These are phyloP conservation scores for Schizochytrium sp. DNA, from an alignment of 108 stramenopile species.

Conservation along the genomic window DNA sequence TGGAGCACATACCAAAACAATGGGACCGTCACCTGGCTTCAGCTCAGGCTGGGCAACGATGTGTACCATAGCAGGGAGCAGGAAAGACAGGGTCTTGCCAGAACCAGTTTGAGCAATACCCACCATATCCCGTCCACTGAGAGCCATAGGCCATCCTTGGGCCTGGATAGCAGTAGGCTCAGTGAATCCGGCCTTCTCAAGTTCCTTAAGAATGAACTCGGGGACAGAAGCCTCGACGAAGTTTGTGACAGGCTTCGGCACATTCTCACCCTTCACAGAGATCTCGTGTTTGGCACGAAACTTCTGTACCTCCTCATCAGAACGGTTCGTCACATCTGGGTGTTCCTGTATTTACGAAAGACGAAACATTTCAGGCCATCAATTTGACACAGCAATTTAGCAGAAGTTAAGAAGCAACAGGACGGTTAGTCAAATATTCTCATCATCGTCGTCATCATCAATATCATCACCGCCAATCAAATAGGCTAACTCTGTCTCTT, in stretches of 20 bases:
- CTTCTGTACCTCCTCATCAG: slow-evolving; percentile 82
- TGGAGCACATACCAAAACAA: slow-evolving; percentile 95
- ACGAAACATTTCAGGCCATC: neutral
- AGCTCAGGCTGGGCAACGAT: slow-evolving; percentile 98
- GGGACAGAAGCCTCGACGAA: slow-evolving; percentile 97
- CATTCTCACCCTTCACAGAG: slow-evolving; percentile 83
- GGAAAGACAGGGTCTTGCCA: slow-evolving; percentile 96
- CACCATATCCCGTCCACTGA: slow-evolving; percentile 96
- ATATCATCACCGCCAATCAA: too few species aligned
- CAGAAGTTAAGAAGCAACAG: too few species aligned
- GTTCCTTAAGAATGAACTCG: slow-evolving; percentile 92
- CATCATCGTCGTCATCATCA: too few species aligned
- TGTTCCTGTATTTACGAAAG: slow-evolving; percentile 79
- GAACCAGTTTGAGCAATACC: slow-evolving; percentile 93
- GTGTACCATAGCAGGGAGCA: slow-evolving; percentile 98
- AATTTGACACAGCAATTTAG: neutral
- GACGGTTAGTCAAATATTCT: too few species aligned
- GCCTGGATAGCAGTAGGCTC: slow-evolving; percentile 97
- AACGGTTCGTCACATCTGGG: slow-evolving; percentile 90
- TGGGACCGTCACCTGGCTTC: slow-evolving; percentile 97
- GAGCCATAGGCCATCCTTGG: slow-evolving; percentile 99
- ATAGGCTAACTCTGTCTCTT: too few species aligned
- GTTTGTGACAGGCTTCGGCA: slow-evolving; percentile 95
- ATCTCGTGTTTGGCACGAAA: slow-evolving; percentile 92
- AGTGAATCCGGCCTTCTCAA: slow-evolving; percentile 93